Conservation (phyloP, 768 basidiomycete species). For the Termitomyces eurrhizus region DNA sequence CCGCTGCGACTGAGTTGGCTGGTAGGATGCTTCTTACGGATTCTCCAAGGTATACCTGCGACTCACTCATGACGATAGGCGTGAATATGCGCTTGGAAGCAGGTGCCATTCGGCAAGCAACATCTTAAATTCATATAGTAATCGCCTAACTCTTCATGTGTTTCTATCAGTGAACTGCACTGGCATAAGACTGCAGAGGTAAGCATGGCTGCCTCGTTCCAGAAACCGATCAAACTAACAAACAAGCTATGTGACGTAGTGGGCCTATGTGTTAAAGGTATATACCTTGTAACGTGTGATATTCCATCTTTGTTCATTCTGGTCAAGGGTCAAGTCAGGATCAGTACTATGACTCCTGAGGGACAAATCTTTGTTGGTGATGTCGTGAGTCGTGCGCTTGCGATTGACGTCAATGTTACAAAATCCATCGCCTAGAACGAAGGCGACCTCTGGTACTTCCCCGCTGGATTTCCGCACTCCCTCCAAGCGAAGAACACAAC, state of each 20-base stretch:
- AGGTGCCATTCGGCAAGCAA: slow-evolving; percentile 43
- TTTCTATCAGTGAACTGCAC: slow-evolving; percentile 43
- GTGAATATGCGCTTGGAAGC: slow-evolving; percentile 56
- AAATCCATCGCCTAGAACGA: slow-evolving; percentile 11
- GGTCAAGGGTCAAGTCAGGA: slow-evolving; percentile 37
- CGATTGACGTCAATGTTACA: background rate
- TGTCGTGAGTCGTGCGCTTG: slow-evolving; percentile 32
- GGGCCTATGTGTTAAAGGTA: slow-evolving; percentile 51
- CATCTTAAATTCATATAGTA: background rate
- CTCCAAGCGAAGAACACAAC: slow-evolving; percentile 48
- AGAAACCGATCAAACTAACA: background rate
- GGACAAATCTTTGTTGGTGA: slow-evolving; percentile 51
- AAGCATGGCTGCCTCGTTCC: background rate
- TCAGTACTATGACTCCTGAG: slow-evolving; percentile 49
- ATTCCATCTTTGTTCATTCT: background rate
- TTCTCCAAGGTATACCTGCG: too few species aligned
- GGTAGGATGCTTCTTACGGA: slow-evolving; percentile 18
- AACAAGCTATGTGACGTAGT: slow-evolving; percentile 23
- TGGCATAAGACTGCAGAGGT: slow-evolving; percentile 54
- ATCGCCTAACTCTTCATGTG: background rate
- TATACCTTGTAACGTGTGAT: background rate
- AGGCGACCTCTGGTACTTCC: slow-evolving; percentile 58
- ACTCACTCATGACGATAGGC: slow-evolving; percentile 20
- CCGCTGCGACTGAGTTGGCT: slow-evolving; percentile 39
- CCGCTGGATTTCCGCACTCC: slow-evolving; percentile 53